A percentile compares a stretch with the other conserved stretches of the same genome.
phyloP scores from a whole-genome alignment of 495 filamentous ascomycete species.

The Aspergillus asperescens region DNA sequence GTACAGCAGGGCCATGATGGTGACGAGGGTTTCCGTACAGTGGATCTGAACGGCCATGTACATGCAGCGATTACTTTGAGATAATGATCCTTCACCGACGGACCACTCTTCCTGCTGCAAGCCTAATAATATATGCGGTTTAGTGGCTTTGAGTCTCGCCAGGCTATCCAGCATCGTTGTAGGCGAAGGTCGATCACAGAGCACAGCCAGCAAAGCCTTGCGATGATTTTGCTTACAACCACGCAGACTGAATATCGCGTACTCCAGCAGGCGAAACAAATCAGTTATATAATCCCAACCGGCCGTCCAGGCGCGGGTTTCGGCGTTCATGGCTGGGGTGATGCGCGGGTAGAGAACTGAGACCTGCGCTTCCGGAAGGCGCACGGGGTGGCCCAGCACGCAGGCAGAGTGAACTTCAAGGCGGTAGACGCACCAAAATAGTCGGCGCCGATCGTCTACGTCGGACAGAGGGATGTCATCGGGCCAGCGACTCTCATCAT shows the following conservation, averaged over 20 bases:
- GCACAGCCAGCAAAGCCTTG: no score
- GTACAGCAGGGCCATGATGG: no score
- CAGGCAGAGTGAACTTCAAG: slow-evolving; percentile 6
- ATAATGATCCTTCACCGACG: no score
- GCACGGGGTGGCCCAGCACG: neutral
- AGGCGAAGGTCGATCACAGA: no score
- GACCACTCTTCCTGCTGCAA: no score
- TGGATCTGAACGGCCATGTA: no score
- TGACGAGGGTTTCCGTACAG: no score
- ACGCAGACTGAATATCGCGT: neutral
- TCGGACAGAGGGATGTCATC: neutral
- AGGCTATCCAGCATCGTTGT: no score
- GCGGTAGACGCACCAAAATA: slow-evolving; percentile 6
- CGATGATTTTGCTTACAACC: neutral
- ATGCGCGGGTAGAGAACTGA: slow-evolving; percentile 1
- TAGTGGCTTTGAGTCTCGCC: no score
- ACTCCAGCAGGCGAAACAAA: slow-evolving; percentile 2
- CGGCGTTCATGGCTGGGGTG: neutral
- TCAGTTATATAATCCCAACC: slow-evolving; percentile 3
- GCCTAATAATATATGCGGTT: no score
- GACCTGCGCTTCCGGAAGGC: neutral
- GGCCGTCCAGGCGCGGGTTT: neutral
- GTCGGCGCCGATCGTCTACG: neutral
- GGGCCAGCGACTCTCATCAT: slow-evolving; percentile 4
- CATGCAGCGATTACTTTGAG: no score